These are phyloP conservation scores for Boletus smithii DNA, from an alignment of 1,284 basidiomycete genomes.

Conservation along the genomic window DNA sequence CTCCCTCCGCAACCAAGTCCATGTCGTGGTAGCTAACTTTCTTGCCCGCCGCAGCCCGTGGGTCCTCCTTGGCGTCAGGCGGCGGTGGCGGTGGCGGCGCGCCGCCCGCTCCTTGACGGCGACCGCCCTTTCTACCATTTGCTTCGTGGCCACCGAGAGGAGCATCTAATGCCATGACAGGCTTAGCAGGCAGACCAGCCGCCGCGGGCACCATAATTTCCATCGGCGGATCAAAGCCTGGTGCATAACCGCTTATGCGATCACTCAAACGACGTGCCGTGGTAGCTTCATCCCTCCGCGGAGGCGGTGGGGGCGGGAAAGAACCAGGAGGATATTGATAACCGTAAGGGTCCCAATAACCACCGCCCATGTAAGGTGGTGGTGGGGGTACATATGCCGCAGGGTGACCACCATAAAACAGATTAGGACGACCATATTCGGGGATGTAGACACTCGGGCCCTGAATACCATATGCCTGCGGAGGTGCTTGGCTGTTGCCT, in stretches of 20 bases:
- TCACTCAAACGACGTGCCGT: slow-evolving; percentile 66
- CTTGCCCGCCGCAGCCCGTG: slow-evolving; percentile 76
- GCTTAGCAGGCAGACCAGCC: slow-evolving; percentile 75
- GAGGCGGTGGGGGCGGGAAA: slow-evolving; percentile 38
- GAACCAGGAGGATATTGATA: slow-evolving; percentile 37
- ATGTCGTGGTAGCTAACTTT: slow-evolving; percentile 85
- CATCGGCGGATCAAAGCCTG: slow-evolving; percentile 44
- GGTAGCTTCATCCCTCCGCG: slow-evolving; percentile 54
- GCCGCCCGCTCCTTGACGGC: slow-evolving; percentile 38
- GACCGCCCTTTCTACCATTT: slow-evolving; percentile 39
- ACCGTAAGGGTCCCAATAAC: slow-evolving; percentile 56
- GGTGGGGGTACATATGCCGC: slow-evolving; percentile 41
- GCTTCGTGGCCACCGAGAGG: slow-evolving; percentile 39
- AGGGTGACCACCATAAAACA: slow-evolving; percentile 45
- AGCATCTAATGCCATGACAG: slow-evolving; percentile 58
- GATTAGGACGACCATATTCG: slow-evolving; percentile 43
- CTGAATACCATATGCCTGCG: slow-evolving; percentile 76
- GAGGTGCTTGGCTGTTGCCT: slow-evolving; percentile 65
- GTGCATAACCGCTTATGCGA: slow-evolving; percentile 69
- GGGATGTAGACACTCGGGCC: slow-evolving; percentile 49
- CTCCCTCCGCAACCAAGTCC: slow-evolving; percentile 83
- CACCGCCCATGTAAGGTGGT: slow-evolving; percentile 43
- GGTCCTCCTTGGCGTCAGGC: slow-evolving; percentile 82
- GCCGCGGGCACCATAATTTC: slow-evolving; percentile 53
- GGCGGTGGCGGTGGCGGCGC: slow-evolving; percentile 68